Conservation (phyloP, 257 asterid species). For the Striga asiatica region DNA sequence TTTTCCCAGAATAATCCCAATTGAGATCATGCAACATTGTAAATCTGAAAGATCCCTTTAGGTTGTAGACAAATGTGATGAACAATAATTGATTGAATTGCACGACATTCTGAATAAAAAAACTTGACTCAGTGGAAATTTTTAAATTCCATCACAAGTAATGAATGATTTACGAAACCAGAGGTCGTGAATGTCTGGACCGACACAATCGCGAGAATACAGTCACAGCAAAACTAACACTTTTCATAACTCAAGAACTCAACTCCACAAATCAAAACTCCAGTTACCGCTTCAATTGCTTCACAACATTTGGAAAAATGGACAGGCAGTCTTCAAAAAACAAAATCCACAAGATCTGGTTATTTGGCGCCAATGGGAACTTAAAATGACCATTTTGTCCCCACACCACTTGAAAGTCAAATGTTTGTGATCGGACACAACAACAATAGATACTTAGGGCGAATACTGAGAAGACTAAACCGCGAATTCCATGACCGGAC, state of each 20-base stretch:
- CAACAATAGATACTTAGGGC: background rate
- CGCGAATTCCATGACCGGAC: slow-evolving; percentile 11
- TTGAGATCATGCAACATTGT: no score
- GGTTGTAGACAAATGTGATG: no score
- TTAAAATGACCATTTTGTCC: background rate
- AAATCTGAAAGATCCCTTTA: no score
- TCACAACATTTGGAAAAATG: slow-evolving; percentile 10
- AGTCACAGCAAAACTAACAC: background rate
- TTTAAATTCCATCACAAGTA: no score
- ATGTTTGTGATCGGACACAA: slow-evolving; percentile 6
- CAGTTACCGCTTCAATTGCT: slow-evolving; percentile 17
- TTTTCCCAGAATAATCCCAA: no score
- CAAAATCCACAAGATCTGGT: slow-evolving; percentile 3
- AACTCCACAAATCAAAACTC: slow-evolving; percentile 13
- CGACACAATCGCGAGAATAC: no score
- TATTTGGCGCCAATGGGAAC: slow-evolving; percentile 1
- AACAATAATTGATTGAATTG: no score
- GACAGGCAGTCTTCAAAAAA: slow-evolving; percentile 1
- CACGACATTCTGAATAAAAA: no score
- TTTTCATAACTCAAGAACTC: background rate
- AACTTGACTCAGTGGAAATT: no score
- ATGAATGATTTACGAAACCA: no score
- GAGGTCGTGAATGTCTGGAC: no score
- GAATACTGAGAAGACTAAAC: slow-evolving; percentile 4
- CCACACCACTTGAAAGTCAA: slow-evolving; percentile 1